A percentile compares a stretch with the other conserved stretches of the same genome.
Evolutionary conservation across 2,329 filamentous ascomycete genomes (phyloP).

Genomic region (Alternaria panax): DNA sequence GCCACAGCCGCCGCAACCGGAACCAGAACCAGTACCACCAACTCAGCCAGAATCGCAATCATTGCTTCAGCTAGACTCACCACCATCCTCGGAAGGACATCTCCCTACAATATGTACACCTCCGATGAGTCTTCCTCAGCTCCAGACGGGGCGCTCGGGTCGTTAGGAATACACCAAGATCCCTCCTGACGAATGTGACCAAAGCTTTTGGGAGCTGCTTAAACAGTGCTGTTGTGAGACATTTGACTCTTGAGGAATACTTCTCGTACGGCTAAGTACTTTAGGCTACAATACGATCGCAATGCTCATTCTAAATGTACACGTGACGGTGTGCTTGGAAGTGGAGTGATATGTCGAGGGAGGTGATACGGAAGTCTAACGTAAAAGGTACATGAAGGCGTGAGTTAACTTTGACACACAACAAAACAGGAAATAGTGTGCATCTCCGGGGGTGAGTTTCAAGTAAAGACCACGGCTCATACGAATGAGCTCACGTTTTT

Average conservation of each 20-base stretch:
- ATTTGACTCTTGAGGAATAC: neutral
- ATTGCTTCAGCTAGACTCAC: neutral
- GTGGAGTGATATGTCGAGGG: rapidly evolving
- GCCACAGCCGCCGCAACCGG: neutral
- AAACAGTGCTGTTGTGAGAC: neutral
- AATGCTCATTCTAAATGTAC: neutral
- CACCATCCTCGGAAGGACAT: neutral
- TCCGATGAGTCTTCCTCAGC: neutral
- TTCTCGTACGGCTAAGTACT: neutral
- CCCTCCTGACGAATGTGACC: neutral
- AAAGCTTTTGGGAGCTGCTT: neutral
- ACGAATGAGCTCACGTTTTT: no score
- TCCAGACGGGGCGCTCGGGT: neutral
- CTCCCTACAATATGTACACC: neutral
- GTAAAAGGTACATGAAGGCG: rapidly evolving
- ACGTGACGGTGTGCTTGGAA: neutral
- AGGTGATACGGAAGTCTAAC: neutral
- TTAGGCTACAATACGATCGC: neutral
- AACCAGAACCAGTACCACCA: neutral
- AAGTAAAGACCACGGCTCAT: neutral
- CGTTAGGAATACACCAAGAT: no score
- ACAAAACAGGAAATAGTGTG: rapidly evolving
- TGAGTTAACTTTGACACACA: rapidly evolving
- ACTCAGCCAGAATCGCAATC: neutral
- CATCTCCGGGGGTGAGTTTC: rapidly evolving